A percentile compares a stretch with the other conserved stretches of the same genome.
phyloP scores from a whole-genome alignment of 495 filamentous ascomycete genomes.

The Rusavskia elegans region DNA sequence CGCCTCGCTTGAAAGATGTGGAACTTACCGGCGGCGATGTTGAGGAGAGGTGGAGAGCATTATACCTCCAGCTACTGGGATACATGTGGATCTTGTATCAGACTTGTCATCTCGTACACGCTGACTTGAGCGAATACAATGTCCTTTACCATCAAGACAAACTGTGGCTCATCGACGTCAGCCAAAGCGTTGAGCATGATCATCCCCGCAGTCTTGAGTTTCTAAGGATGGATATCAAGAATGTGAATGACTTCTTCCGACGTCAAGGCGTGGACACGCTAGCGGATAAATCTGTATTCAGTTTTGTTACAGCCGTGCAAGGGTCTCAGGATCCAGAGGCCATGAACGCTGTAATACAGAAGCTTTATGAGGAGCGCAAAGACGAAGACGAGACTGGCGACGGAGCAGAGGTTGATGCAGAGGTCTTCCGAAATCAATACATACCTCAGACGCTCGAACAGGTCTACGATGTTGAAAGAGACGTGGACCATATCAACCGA shows the following conservation, averaged over 20 bases:
- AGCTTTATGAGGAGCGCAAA: slow-evolving; percentile 29
- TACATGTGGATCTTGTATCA: slow-evolving; percentile 90
- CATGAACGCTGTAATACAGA: slow-evolving; percentile 34
- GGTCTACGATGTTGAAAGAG: slow-evolving; percentile 89
- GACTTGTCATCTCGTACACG: slow-evolving; percentile 78
- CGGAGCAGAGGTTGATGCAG: slow-evolving; percentile 54
- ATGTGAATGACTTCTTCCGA: slow-evolving; percentile 79
- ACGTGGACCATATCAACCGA: slow-evolving; percentile 57
- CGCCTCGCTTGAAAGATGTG: slow-evolving; percentile 67
- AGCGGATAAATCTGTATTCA: slow-evolving; percentile 55
- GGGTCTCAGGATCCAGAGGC: slow-evolving; percentile 34
- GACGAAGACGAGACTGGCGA: slow-evolving; percentile 19
- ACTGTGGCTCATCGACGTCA: slow-evolving; percentile 92
- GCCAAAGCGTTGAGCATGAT: slow-evolving; percentile 90
- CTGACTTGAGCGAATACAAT: slow-evolving; percentile 95
- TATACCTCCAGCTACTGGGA: slow-evolving; percentile 72
- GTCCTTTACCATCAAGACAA: slow-evolving; percentile 72
- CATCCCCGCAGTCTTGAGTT: slow-evolving; percentile 86
- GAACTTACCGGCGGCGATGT: slow-evolving; percentile 40
- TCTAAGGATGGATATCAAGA: slow-evolving; percentile 94
- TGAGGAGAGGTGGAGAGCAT: slow-evolving; percentile 45
- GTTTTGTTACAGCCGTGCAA: slow-evolving; percentile 52
- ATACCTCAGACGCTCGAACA: slow-evolving; percentile 89
- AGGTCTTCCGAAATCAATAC: slow-evolving; percentile 88
- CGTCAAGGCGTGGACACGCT: slow-evolving; percentile 68